Conservation (phyloP, 345 rosid genomes). For the Gossypium anomalum region DNA sequence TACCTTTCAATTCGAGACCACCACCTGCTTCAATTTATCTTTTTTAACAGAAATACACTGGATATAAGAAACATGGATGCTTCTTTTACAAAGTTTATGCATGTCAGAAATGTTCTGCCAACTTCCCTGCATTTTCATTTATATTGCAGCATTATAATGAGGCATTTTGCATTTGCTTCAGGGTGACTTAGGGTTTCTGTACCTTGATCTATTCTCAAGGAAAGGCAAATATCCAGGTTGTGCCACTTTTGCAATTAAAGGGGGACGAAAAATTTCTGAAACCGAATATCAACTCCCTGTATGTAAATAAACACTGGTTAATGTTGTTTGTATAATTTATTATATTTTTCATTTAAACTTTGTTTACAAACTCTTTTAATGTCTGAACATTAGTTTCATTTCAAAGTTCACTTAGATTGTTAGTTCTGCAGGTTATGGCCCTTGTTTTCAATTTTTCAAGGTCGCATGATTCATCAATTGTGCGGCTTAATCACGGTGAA, state of each 20-base stretch:
- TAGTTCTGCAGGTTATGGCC: constrained; percentile 66
- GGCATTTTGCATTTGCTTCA: constrained; percentile 31
- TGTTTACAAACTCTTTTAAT: background rate
- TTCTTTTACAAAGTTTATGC: background rate
- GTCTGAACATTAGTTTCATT: background rate
- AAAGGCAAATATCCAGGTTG: constrained; percentile 93
- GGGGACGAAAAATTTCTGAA: constrained; percentile 77
- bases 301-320: constrained; percentile 24
- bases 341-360: background rate
- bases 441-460: constrained; percentile 81
- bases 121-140: constrained; percentile 13
- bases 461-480: constrained; percentile 47
- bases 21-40: background rate
- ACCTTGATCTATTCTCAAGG: constrained; percentile 85
- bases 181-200: constrained; percentile 90
- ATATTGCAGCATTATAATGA: constrained; percentile 9
- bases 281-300: constrained; percentile 93
- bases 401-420: background rate
- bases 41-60: background rate
- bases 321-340: constrained; percentile 3
- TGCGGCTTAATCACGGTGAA: constrained; percentile 79
- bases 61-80: background rate
- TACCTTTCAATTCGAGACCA: background rate
- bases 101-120: background rate
- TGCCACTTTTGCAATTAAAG: constrained; percentile 90